These are phyloP conservation scores for Mucuna pruriens DNA, from an alignment of 306 rosid species.

Conservation along the genomic window DNA sequence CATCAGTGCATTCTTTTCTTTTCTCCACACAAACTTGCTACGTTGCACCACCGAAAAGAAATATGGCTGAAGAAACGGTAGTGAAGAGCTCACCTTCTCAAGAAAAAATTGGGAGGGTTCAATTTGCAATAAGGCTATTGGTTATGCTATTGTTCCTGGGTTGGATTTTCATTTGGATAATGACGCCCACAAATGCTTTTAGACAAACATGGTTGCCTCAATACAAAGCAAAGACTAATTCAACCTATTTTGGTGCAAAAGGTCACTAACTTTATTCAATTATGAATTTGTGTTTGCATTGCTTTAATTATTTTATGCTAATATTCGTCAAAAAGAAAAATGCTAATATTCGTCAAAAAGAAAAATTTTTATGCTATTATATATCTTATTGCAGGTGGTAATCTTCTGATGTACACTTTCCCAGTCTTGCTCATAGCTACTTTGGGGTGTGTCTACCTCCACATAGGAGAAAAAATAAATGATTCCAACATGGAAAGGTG, in stretches of 20 bases:
- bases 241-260: constrained; percentile 63
- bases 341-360: too few species aligned
- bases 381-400: constrained; percentile 49
- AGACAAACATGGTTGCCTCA: constrained; percentile 40
- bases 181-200: constrained; percentile 59
- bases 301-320: constrained; percentile 25
- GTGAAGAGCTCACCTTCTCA: constrained; percentile 44
- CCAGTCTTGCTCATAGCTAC: constrained; percentile 67
- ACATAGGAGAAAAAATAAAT: constrained; percentile 48
- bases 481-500: constrained; percentile 34
- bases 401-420: constrained; percentile 53
- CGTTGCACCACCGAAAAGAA: neutral
- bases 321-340: too few species aligned
- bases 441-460: constrained; percentile 69
- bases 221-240: constrained; percentile 33
- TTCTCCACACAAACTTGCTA: neutral
- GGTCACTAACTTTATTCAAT: constrained; percentile 43
- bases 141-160: constrained; percentile 52
- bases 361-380: too few species aligned
- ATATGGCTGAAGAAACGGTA: constrained; percentile 31
- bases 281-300: neutral
- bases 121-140: constrained; percentile 49
- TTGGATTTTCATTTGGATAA: constrained; percentile 53
- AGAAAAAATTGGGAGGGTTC: constrained; percentile 27
- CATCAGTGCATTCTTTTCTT: constrained; percentile 13